Base-by-base conservation (phyloP, 73 alveolate species). In the Paramecium primaurelia region DNA sequence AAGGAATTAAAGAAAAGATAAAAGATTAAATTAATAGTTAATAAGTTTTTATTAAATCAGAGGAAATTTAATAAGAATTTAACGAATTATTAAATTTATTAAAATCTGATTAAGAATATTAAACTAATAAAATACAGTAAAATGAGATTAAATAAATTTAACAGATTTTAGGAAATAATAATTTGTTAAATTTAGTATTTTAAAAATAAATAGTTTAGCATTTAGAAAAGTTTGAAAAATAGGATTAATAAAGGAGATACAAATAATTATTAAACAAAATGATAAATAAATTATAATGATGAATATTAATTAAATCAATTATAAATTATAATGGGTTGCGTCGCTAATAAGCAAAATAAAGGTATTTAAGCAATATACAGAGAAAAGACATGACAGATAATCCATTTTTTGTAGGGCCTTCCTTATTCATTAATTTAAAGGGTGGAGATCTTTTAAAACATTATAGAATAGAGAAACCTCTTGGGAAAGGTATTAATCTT, bases 361-460 rank as follows among this genome's bases (percentile, higher is more conserved):
- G 84, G 84, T 64, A 64, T 32, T 64, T 64, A 34, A 32, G 69
- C 28, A 32, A 64, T 64, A 32, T 64, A 32, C 42, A 28, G 84
- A 64, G 28, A 64, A 32, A 26, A 80, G 91, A 34, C 26, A 45
- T 80, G 77, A 16, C 54, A 26, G 34, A 42, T 32, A 40, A 80
- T 42, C 73, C 47, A 80, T 45, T 80, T 80, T 25, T 28, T 42
- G 91, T 80, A 40, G 91, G 91, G 58, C 91, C 91, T 32, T 34
- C 47, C 49, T 32, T 80, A 80, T 80, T 80, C 30, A 47, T 80
- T 25, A 80, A 80, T 80, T 80, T 80, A 47, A 80, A 49, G 30
- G 49, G 47, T 25, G 91, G 91, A 8, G 91, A 80, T 42, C 36
- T 80, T 22, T 25, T 9, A 18, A 26, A 80, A 25, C 49, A 14